These are phyloP conservation scores for Lepidium africanum DNA, from an alignment of 345 rosid genomes.

Conservation along the genomic window DNA sequence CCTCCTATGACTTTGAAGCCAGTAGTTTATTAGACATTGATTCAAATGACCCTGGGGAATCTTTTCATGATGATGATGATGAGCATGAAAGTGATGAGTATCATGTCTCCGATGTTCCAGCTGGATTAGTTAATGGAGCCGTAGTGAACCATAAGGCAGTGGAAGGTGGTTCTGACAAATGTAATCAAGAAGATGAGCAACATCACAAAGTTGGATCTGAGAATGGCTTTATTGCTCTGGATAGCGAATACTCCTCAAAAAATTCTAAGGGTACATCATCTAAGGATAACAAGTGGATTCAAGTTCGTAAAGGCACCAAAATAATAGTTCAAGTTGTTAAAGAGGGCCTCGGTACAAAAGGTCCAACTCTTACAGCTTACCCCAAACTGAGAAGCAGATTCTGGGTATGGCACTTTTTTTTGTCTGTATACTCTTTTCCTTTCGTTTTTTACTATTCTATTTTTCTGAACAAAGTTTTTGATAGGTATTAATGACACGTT, in stretches of 20 bases:
- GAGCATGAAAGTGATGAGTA: constrained; percentile 65
- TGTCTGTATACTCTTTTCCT: neutral
- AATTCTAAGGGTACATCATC: constrained; percentile 17
- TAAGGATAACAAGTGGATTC: constrained; percentile 58
- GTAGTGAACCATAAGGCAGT: constrained; percentile 40
- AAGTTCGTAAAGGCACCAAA: constrained; percentile 83
- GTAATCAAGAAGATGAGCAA: constrained; percentile 36
- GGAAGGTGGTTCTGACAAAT: constrained; percentile 38
- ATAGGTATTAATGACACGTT: constrained; percentile 60
- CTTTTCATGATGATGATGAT: constrained; percentile 48
- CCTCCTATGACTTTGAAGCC: constrained; percentile 35
- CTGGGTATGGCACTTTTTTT: constrained; percentile 52
- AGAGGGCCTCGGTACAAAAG: constrained; percentile 94
- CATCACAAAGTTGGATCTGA: constrained; percentile 38
- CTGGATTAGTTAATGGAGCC: constrained; percentile 49
- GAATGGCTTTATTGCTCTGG: constrained; percentile 25
- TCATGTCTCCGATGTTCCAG: constrained; percentile 46
- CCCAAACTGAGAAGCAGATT: constrained; percentile 92
- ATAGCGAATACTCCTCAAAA: constrained; percentile 31
- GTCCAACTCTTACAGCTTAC: constrained; percentile 84
- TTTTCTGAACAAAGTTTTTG: constrained; percentile 23
- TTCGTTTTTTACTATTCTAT: constrained; percentile 4
- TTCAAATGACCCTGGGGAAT: constrained; percentile 46
- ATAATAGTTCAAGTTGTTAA: constrained; percentile 94
- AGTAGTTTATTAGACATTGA: constrained; percentile 27